Conservation (phyloP, 1,284 basidiomycete genomes). For the Malassezia slooffiae region DNA sequence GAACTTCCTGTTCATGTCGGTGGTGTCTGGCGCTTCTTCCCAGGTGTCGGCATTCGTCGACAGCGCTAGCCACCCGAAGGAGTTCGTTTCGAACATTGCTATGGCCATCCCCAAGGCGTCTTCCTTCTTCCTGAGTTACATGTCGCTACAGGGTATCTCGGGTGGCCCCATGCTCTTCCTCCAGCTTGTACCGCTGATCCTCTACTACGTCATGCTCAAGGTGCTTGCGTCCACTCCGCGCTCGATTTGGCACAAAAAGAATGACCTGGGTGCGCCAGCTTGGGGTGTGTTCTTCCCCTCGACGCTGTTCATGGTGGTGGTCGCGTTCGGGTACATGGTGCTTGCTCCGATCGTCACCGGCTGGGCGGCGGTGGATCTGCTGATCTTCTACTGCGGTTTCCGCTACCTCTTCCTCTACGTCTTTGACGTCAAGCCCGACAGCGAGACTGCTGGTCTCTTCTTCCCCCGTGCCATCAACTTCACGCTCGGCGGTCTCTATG, state of each 20-base stretch:
- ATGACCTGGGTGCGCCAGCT: slow-evolving; percentile 55
- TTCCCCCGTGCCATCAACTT: slow-evolving; percentile 90
- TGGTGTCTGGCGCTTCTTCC: slow-evolving; percentile 29
- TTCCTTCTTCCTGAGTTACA: slow-evolving; percentile 83
- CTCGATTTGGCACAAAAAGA: slow-evolving; percentile 65
- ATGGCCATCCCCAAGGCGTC: slow-evolving; percentile 67
- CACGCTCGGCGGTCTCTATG: slow-evolving; percentile 65
- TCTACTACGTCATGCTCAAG: slow-evolving; percentile 76
- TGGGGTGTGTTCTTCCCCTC: slow-evolving; percentile 65
- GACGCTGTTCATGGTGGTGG: slow-evolving; percentile 36
- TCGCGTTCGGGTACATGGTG: slow-evolving; percentile 58
- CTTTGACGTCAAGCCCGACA: slow-evolving; percentile 58
- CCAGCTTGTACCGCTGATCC: slow-evolving; percentile 60
- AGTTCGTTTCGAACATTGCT: slow-evolving; percentile 38
- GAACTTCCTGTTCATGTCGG: slow-evolving; percentile 44
- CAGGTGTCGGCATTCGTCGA: slow-evolving; percentile 24
- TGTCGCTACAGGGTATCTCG: slow-evolving; percentile 48
- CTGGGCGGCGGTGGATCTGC: slow-evolving; percentile 69
- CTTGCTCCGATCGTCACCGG: slow-evolving; percentile 92
- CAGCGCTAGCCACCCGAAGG: slow-evolving; percentile 14
- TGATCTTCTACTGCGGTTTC: slow-evolving; percentile 60
- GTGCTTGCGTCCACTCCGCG: slow-evolving; percentile 83
- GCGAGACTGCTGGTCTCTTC: slow-evolving; percentile 85
- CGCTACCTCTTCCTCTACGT: slow-evolving; percentile 55
- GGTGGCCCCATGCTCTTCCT: slow-evolving; percentile 65